phyloP scores from a whole-genome alignment of 495 filamentous ascomycete species.

The Xylaria nigripes region DNA sequence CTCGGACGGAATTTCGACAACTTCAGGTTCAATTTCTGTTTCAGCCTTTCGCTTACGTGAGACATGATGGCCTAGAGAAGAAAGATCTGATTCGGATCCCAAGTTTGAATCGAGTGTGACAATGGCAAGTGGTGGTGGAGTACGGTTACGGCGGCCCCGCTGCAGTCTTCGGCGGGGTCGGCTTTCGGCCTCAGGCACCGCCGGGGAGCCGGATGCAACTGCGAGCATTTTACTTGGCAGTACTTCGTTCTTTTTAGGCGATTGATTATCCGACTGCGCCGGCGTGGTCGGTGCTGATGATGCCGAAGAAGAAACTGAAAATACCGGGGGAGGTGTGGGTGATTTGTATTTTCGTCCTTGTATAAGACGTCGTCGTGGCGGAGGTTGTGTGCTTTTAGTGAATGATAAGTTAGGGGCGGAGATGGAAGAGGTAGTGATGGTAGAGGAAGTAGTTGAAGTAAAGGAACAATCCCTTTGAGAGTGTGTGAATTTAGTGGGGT shows the following conservation, averaged over 20 bases:
- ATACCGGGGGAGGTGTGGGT: constrained; percentile 15
- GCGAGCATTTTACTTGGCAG: not conserved
- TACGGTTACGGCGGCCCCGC: constrained; percentile 46
- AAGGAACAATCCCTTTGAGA: constrained; percentile 8
- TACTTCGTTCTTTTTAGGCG: not conserved
- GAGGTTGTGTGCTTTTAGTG: constrained; percentile 6
- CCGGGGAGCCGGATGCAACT: not conserved
- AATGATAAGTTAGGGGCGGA: constrained; percentile 2
- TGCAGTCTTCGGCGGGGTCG: constrained; percentile 43
- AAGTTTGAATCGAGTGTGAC: constrained; percentile 11
- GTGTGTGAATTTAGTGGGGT: not conserved
- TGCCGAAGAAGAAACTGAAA: constrained; percentile 19
- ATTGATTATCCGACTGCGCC: constrained; percentile 10
- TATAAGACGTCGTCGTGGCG: constrained; percentile 17
- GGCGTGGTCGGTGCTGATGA: constrained; percentile 17
- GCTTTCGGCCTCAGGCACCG: constrained; percentile 27
- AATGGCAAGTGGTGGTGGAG: constrained; percentile 37
- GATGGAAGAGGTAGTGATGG: not conserved
- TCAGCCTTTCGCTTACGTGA: constrained; percentile 16
- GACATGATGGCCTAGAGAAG: not conserved
- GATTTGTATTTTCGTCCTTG: constrained; percentile 17
- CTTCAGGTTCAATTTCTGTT: not conserved
- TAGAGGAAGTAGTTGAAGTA: not conserved
- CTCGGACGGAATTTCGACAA: constrained; percentile 24
- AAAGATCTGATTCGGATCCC: not conserved